phyloP scores from a whole-genome alignment of 2,329 filamentous ascomycete species.

The Volutella citrinella region DNA sequence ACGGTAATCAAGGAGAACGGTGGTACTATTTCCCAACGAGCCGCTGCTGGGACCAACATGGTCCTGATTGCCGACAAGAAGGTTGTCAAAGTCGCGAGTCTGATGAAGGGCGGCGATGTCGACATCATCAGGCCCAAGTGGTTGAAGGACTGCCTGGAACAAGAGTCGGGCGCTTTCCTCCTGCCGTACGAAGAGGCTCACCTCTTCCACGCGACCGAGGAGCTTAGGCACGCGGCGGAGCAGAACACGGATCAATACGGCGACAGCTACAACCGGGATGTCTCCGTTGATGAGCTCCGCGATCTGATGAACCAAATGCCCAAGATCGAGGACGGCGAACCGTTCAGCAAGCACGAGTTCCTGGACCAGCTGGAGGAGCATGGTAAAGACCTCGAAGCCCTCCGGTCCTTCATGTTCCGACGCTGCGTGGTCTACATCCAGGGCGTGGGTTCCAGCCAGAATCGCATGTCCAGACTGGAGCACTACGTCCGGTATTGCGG shows the following conservation, averaged over 20 bases:
- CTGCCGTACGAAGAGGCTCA: slow-evolving; percentile 63
- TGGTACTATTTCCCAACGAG: slow-evolving; percentile 73
- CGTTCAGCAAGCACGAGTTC: slow-evolving; percentile 46
- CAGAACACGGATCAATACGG: slow-evolving; percentile 71
- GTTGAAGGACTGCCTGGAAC: slow-evolving; percentile 77
- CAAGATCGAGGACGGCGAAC: slow-evolving; percentile 38
- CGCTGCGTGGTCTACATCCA: slow-evolving; percentile 42
- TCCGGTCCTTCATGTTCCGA: slow-evolving; percentile 53
- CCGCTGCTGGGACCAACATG: slow-evolving; percentile 58
- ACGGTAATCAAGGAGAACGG: slow-evolving; percentile 79
- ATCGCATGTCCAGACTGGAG: slow-evolving; percentile 41
- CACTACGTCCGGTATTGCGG: slow-evolving; percentile 68
- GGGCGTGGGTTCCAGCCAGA: slow-evolving; percentile 27
- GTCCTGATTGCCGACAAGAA: slow-evolving; percentile 78
- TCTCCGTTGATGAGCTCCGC: slow-evolving; percentile 60
- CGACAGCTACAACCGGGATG: slow-evolving; percentile 78
- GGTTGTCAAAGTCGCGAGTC: slow-evolving; percentile 75
- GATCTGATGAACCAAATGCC: slow-evolving; percentile 49
- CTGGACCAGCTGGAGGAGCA: slow-evolving; percentile 53
- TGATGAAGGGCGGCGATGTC: slow-evolving; percentile 68
- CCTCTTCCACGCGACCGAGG: slow-evolving; percentile 66
- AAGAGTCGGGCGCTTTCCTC: slow-evolving; percentile 54
- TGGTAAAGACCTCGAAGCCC: slow-evolving; percentile 47
- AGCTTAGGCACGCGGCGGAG: slow-evolving; percentile 51
- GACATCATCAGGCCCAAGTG: slow-evolving; percentile 78